Evolutionary conservation across 768 basidiomycete genomes (phyloP), one percentile per base, ranked within the genome.

Genomic region (Scleroderma bovista): DNA sequence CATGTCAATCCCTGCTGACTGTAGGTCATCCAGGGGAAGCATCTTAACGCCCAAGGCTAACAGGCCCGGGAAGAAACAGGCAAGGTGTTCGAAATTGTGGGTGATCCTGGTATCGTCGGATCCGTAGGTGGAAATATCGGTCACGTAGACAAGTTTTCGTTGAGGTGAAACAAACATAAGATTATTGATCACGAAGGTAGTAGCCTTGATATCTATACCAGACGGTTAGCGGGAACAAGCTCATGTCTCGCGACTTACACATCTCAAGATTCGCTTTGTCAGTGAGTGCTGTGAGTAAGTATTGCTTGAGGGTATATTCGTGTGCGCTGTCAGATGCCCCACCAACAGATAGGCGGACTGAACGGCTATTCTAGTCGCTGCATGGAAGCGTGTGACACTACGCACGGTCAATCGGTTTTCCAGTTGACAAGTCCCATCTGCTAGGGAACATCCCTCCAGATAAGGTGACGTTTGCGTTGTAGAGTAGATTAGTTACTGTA

Each of bases 31-130:
- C 45, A 84, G 68, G 22, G 79, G 79, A 44, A 88, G 74, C 11
- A 76, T 75, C 53, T 83, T 76, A 5, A 69, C 84, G 22, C 88
- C 87, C 3, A 90, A 72, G 5, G 87, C 85, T 44, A 90, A 71
- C 15, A 88, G 68, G 15, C 88, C 87, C 0, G 86, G 86, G 43
- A 87, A 73, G 69, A 88, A 90, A 65, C 87, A 88, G 11, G 86
- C 80, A 23, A 90, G 68, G 58, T 90, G 87, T 53, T 89, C 87
- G 47, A 88, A 79, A 19, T 62, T 58, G 55, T 84, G 78, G 10
- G 74, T 69, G 20, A 77, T 72, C 15, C 57, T 52, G 23, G 63
- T 67, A 10, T 56, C 55, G 26, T 67, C 62, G 6, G 24, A n/a
- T 36, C 63, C 59, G 23, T 49, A 52, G 1, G 61, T 61, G 15